A percentile compares a stretch with the other conserved stretches of the same genome.
phyloP scores from a whole-genome alignment of 495 filamentous ascomycete species.

The Rhypophila decipiens region DNA sequence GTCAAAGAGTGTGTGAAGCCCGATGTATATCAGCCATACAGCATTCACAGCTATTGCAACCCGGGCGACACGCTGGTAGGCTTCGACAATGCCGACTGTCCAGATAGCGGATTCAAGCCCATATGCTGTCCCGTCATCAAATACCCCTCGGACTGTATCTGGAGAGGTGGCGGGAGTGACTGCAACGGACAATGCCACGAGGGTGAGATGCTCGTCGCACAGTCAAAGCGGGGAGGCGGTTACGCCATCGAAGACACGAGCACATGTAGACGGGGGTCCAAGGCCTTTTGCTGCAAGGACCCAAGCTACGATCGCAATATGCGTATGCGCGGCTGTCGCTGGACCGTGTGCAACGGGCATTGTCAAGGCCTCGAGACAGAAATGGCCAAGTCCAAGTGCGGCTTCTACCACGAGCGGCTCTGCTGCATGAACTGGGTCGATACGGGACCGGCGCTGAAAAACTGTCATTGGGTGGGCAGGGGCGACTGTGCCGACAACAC shows the following conservation, averaged over 20 bases:
- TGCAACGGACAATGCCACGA: background rate
- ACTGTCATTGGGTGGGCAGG: constrained; percentile 7
- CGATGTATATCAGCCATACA: too few relatives aligned
- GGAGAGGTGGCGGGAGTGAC: background rate
- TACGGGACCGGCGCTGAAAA: background rate
- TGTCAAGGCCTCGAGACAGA: background rate
- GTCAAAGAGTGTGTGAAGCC: too few relatives aligned
- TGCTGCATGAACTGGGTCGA: constrained; percentile 6
- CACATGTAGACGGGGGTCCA: background rate
- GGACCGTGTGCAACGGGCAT: background rate
- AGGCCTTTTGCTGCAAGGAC: background rate
- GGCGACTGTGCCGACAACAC: constrained; percentile 10
- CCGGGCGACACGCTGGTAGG: too few relatives aligned
- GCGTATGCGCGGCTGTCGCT: background rate
- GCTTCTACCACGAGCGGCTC: background rate
- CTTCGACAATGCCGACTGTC: too few relatives aligned
- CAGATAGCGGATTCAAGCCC: too few relatives aligned
- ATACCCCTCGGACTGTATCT: background rate
- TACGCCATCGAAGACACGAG: background rate
- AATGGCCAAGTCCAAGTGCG: background rate
- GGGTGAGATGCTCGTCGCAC: constrained; percentile 7
- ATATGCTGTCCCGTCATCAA: constrained; percentile 3
- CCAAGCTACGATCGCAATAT: background rate
- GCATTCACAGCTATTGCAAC: too few relatives aligned
- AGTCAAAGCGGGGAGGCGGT: background rate